Evolutionary conservation across 306 rosid species (phyloP), one percentile per base, ranked within the genome.

Genomic region (Gastrolobium bilobum): DNA sequence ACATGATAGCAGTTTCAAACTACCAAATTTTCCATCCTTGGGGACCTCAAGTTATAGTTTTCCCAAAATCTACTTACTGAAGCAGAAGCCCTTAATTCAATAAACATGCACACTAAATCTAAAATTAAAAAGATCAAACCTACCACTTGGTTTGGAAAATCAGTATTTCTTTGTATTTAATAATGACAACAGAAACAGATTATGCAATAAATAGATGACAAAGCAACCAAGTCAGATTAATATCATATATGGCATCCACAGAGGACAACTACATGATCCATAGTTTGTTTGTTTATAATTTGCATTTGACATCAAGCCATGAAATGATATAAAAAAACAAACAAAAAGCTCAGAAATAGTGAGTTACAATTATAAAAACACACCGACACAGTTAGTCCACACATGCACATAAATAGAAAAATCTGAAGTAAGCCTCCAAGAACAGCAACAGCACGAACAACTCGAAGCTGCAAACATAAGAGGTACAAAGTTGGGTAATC

Each of bases 371-470:
- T 46, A 50, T 60, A 43, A 82, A 79, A 79, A 84, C 94, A 79
- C 93, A 96, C 99, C 73, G 85, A 85, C 64, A 92, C 94, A 44
- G 91, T 88, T 61, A 93, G 77, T 62, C 99, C 99, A 83, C 96
- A 93, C 86, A 90, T 85, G 87, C 97, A 96, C 92, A 96, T 96
- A 79, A 96, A 96, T 70, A 96, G 84, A 81, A 93, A 91, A 77
- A 93, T 91, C 81, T 96, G 99, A 77, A 96, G 97, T 76, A 95
- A 82, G 53, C 97, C 97, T 70, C 98, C 99, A 52, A 96, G 90
- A 79, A 96, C 87, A 69, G 98, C 99, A 82, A 93, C 98, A 47
- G 91, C 90, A 78, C 98, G 86, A 74, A 96, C 99, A 61, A 93
- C 93, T 74, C 92, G 89, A 83, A 96, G 94, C 99, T 96, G 84